Evolutionary conservation across 495 filamentous ascomycete genomes (phyloP), one percentile per base, ranked within the genome.

Genomic region (Daldinia caldariorum): DNA sequence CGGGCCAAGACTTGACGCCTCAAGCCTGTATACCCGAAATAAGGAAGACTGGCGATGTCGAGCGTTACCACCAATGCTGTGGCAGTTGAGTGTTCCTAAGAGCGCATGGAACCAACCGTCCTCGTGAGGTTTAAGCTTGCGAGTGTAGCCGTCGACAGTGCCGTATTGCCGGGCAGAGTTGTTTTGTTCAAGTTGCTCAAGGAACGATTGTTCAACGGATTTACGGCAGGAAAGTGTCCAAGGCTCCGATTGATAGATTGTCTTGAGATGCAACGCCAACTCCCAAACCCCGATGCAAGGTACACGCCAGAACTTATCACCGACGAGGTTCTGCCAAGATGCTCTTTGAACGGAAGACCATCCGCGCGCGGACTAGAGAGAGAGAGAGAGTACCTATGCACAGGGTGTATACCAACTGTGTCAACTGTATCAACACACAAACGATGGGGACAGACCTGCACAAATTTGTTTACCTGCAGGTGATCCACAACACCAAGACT

Each of bases 391-490:
- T n/a, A n/a, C n/a, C n/a, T 10, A 66, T 0, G 22, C 73, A 79
- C 39, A 50, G 61, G 5, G 47, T 61, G 4, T 78, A 4, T 79
- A 3, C 3, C 26, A 26, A 26, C 26, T 26, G 78, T 47, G 74
- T 79, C 14, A 54, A 59, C 7, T 76, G 66, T 63, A 76, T 80
- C 63, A 78, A 78, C 56, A 63, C 26, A 35, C 67, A 71, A n/a
- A 67, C 53, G 3, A 74, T 79, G 70, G 59, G 45, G 14, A 38
- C 65, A n/a, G 70, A 71, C 14, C 69, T 80, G 26, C 55, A 59
- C 6, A 35, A 37, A 0, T 79, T 53, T 32, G 6, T 73, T 63
- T 74, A 75, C 43, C 34, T 57, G 16, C 67, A 63, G 1, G 71
- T 74, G 26, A 58, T 71, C 10, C 70, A 72, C 59, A 79, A 80